A percentile compares a stretch with the other conserved stretches of the same genome.
These are phyloP conservation scores for Sequoia sempervirens DNA, from an alignment of 75 land plant genomes.

Conservation along the genomic window DNA sequence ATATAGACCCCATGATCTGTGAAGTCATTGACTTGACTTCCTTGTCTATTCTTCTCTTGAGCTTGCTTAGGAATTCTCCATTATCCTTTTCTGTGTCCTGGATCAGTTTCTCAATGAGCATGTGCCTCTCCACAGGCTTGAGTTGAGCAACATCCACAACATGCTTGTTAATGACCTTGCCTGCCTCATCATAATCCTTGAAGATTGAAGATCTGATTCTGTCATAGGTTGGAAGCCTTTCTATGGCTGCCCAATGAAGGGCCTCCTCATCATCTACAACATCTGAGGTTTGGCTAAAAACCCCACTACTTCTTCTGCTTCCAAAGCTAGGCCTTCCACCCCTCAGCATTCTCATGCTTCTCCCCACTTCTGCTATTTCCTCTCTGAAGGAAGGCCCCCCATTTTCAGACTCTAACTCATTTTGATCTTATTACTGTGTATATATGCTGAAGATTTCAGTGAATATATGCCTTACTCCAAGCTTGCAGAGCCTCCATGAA, in stretches of 20 bases:
- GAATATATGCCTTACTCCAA: no score
- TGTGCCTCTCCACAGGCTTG: slow-evolving; percentile 45
- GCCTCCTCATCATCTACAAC: slow-evolving; percentile 2
- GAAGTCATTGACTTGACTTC: not conserved
- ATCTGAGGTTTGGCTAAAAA: not conserved
- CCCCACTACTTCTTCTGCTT: not conserved
- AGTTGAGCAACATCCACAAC: slow-evolving; percentile 54
- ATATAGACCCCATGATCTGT: not conserved
- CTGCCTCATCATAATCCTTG: not conserved
- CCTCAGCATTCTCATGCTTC: not conserved
- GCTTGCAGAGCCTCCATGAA: no score
- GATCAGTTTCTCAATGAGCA: slow-evolving; percentile 53
- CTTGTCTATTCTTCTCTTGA: slow-evolving; percentile 59
- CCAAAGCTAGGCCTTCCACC: not conserved
- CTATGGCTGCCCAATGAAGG: slow-evolving; percentile 25
- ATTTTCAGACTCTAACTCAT: not conserved
- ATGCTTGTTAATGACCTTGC: slow-evolving; percentile 5
- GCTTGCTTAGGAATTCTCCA: slow-evolving; percentile 43
- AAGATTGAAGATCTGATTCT: slow-evolving; percentile 17
- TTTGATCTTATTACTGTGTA: no score
- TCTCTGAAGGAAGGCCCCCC: not conserved
- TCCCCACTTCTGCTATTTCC: not conserved
- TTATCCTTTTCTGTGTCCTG: slow-evolving; percentile 63
- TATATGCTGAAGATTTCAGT: no score
- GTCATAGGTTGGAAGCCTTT: slow-evolving; percentile 15